Base-by-base conservation (phyloP, 2,329 filamentous ascomycete species). In the Cercospora canescens region DNA sequence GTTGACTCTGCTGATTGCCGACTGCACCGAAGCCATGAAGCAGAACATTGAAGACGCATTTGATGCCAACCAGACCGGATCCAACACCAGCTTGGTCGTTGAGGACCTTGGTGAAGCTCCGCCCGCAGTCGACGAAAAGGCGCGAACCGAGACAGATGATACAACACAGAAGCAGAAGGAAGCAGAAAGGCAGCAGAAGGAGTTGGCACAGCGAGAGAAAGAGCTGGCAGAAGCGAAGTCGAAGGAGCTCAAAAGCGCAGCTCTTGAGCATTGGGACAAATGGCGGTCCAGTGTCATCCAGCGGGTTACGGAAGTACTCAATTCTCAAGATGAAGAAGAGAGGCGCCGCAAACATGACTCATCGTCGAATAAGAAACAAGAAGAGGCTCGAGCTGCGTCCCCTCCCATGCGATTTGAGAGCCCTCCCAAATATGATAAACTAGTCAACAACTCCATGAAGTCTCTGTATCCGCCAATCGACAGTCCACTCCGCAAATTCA, bases 241-340 rank as follows among this genome's bases (percentile, higher is more conserved):
- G 67, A 80, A 84, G 64, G 89, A 92, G 72, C 79, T 93, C 72
- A 93, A 89, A 80, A 88, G 86, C 68, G 88, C 90, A 62, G 85
- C 89, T 1, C 76, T 96, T 5, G 80, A 84, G 6, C 88, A 90
- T 75, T 96, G 94, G 75, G 88, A 91, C 65, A 90, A 92, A 69
- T 98, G 94, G 94, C 87, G 92, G 72, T 84, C 87, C 6, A 82
- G 83, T 12, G 86, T 97, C 9, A 81, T 92, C 45, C 84, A 87
- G 64, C 87, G 93, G 14, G 81, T 96, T 26, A 87, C 88, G 18
- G 90, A 95, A 71, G 86, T 93, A 37, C 76, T 85, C 55, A 81
- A 81, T 66, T 75, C 78, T 5, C 72, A 74, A 30, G 73, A 79
- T 45, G 70, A 70, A 34, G 75, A 73, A 6, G 60, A 73, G 48